A percentile compares a stretch with the other conserved stretches of the same genome.
These are phyloP conservation scores for Aspergillus tamarii DNA, from an alignment of 2,329 filamentous ascomycete species.

Conservation along the genomic window DNA sequence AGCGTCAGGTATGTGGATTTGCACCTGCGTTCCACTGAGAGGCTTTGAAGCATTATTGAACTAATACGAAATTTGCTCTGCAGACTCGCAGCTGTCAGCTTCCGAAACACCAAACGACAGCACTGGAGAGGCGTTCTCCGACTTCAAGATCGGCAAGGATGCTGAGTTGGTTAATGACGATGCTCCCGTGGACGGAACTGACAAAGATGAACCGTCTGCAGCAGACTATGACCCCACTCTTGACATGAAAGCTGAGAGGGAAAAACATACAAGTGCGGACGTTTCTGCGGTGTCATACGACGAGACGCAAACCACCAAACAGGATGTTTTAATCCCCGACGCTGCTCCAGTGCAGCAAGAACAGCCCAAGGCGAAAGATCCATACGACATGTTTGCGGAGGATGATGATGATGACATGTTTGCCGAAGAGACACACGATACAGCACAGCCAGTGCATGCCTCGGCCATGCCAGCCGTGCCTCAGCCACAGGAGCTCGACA, in stretches of 20 bases:
- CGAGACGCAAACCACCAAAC: slow-evolving; percentile 58
- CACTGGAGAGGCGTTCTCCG: slow-evolving; percentile 57
- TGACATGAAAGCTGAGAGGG: slow-evolving; percentile 84
- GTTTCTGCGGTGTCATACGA: slow-evolving; percentile 60
- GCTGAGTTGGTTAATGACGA: slow-evolving; percentile 65
- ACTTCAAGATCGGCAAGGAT: slow-evolving; percentile 68
- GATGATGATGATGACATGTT: slow-evolving; percentile 81
- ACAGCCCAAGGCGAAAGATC: slow-evolving; percentile 52
- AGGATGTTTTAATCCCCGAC: slow-evolving; percentile 55
- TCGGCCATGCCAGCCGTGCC: slow-evolving; percentile 55
- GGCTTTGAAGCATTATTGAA: not conserved
- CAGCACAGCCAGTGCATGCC: slow-evolving; percentile 55
- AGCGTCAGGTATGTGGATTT: slow-evolving; percentile 41
- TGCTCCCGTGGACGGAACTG: slow-evolving; percentile 44
- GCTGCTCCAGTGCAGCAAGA: slow-evolving; percentile 39
- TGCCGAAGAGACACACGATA: slow-evolving; percentile 66
- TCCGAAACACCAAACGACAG: slow-evolving; percentile 52
- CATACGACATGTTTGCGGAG: slow-evolving; percentile 67
- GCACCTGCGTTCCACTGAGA: not conserved
- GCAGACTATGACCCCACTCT: slow-evolving; percentile 88
- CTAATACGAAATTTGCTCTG: slow-evolving; percentile 4
- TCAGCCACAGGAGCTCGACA: slow-evolving; percentile 63
- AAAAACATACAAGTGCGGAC: slow-evolving; percentile 65
- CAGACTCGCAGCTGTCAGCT: slow-evolving; percentile 48
- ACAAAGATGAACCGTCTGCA: slow-evolving; percentile 79